phyloP scores from a whole-genome alignment of 768 basidiomycete species.

The Phaeotremella skinneri region DNA sequence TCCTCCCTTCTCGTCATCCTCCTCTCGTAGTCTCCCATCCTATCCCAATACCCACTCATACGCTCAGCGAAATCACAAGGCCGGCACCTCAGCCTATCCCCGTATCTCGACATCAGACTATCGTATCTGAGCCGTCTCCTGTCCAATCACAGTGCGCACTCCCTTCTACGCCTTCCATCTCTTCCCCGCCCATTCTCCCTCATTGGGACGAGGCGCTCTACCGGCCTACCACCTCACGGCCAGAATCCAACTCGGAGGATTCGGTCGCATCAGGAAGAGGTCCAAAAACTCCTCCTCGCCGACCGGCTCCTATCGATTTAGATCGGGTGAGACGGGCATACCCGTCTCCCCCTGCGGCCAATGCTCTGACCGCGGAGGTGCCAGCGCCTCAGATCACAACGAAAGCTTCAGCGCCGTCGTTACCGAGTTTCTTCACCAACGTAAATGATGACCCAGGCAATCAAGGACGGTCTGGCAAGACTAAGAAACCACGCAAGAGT shows the following conservation, averaged over 20 bases:
- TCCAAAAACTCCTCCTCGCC: neutral
- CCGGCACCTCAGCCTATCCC: slow-evolving; percentile 6
- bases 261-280: neutral
- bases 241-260: neutral
- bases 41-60: slow-evolving; percentile 9
- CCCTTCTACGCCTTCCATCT: slow-evolving; percentile 7
- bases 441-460: slow-evolving; percentile 1
- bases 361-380: slow-evolving; percentile 4
- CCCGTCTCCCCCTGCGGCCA: slow-evolving; percentile 5
- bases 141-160: slow-evolving; percentile 2
- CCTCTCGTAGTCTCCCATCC: slow-evolving; percentile 34
- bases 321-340: slow-evolving; percentile 16
- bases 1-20: slow-evolving; percentile 43
- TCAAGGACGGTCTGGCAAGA: slow-evolving; percentile 10
- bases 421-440: too few species aligned
- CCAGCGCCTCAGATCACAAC: too few species aligned
- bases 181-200: slow-evolving; percentile 5
- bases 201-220: neutral
- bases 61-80: slow-evolving; percentile 6
- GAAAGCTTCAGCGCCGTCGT: too few species aligned
- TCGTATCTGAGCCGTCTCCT: slow-evolving; percentile 4
- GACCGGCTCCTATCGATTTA: slow-evolving; percentile 27
- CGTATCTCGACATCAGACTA: slow-evolving; percentile 5
- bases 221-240: slow-evolving; percentile 11
- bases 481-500: slow-evolving; percentile 3